Evolutionary conservation across 1,284 basidiomycete genomes (phyloP), one percentile per base, ranked within the genome.

Genomic region (Ustilago nuda): DNA sequence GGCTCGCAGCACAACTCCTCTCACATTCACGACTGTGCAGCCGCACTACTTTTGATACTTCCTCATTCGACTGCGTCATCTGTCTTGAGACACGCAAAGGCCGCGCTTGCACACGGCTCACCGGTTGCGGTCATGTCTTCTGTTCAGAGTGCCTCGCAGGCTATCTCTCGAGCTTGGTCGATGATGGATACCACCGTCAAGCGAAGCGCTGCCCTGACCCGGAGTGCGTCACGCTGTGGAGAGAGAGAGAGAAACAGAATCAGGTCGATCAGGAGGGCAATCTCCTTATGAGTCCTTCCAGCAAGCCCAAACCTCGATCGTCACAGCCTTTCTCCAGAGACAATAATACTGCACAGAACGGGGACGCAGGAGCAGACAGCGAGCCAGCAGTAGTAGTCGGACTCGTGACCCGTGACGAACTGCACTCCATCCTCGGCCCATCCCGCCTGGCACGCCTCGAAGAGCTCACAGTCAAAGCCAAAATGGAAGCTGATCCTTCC

Each of bases 81-180:
- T 79, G 78, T 41, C 71, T 79, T 23, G 78, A 79, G 45, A 69
- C 69, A 1, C 64, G 67, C 23, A 79, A 79, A 39, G 78, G 78
- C 12, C 52, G 63, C 45, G 54, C 65, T 5, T 79, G 78, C 55
- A 70, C 56, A 4, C 50, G 56, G 39, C 59, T 79, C 15, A 30
- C 41, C 0, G 74, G 71, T 9, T 79, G 78, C 37, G 71, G 68
- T 7, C 78, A 79, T 56, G 68, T 79, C 17, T 79, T 79, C 19
- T 79, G 78, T 68, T 72, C 62, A 11, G 71, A 71, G 1, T 79
- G 78, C 50, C 66, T 79, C 7, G 53, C 64, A 2, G 64, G 60
- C 36, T 79, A 79, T 37, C 64, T 79, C 15, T 53, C 60, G 8
- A 69, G 72, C 36, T 61, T 73, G 39, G 74, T 79, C 30, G 71